A percentile compares a stretch with the other conserved stretches of the same genome.
phyloP scores from a whole-genome alignment of 1,284 basidiomycete species.

The Pseudozyma thailandica region DNA sequence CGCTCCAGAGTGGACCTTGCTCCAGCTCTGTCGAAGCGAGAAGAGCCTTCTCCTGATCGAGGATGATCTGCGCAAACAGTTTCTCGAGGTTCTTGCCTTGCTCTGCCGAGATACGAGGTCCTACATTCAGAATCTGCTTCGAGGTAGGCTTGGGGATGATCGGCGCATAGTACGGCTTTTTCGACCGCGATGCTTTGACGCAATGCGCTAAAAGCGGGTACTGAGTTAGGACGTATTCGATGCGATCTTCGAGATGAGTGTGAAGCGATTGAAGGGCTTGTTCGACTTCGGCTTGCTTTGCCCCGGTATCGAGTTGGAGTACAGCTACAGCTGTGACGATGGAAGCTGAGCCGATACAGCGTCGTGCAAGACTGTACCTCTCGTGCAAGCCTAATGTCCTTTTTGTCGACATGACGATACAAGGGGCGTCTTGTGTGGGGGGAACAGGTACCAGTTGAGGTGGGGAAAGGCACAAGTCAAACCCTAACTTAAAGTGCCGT shows the following conservation, averaged over 20 bases:
- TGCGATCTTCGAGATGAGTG: conserved; percentile 5
- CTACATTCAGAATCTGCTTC: conserved; percentile 15
- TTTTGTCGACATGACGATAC: conserved; percentile 15
- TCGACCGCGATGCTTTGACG: conserved; percentile 9
- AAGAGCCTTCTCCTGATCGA: conserved; percentile 3
- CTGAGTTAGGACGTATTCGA: conserved; percentile 4
- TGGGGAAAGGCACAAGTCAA: too few relatives aligned
- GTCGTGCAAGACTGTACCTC: conserved; percentile 20
- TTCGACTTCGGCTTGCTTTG: neutral
- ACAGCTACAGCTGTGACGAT: conserved; percentile 22
- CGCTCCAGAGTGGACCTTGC: conserved; percentile 20
- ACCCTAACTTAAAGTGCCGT: neutral
- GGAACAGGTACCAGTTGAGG: too few relatives aligned
- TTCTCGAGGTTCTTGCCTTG: neutral
- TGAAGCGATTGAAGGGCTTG: conserved; percentile 4
- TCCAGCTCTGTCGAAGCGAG: conserved; percentile 1
- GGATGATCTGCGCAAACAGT: conserved; percentile 2
- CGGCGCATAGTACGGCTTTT: conserved; percentile 11
- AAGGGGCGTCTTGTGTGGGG: neutral
- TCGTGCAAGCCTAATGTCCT: conserved; percentile 29
- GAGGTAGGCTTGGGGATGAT: conserved; percentile 11
- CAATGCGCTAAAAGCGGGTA: conserved; percentile 25
- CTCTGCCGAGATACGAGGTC: neutral
- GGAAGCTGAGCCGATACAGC: conserved; percentile 21
- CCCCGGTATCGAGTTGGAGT: conserved; percentile 9